Evolutionary conservation across 768 basidiomycete genomes (phyloP), one percentile per base, ranked within the genome.

Genomic region (Mrakia frigida): DNA sequence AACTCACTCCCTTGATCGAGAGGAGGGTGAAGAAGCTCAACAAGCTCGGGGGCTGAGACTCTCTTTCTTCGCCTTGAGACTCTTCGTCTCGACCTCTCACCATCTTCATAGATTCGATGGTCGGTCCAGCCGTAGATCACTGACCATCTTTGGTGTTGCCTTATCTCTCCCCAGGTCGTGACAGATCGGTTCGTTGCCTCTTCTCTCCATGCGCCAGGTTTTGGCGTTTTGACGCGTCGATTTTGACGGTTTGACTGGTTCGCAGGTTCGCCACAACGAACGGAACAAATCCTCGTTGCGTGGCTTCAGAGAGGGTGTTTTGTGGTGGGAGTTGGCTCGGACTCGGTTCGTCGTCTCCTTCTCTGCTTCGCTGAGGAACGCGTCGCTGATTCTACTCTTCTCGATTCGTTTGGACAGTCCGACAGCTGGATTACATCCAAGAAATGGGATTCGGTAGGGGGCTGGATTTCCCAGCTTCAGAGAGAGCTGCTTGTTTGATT

Each of bases 391-490:
- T 46, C 31, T 21, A 46, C 53, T 46, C 3, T 7, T 39, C 41
- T 65, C 33, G 23, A 3, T n/a, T 18, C 39, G 39, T 6, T 23
- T 50, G 28, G n/a, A n/a, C 59, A 73, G 76, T 77, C 52, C 56
- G 56, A 35, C 33, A 74, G 46, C 65, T 77, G 21, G 76, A 77
- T 60, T 77, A 77, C 52, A 77, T 73, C 41, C 71, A 77, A 59
- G 76, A 72, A 7, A 72, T 77, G 65, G 76, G 76, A 9, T 77
- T 77, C 28, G 76, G 72, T 70, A 10, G 14, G 61, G 14, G n/a
- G n/a, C n/a, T n/a, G n/a, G n/a, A n/a, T 9, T 13, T 43, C 5
- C 10, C 43, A 43, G 2, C 43, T 43, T 14, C 43, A 13, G 11
- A 43, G 6, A 11, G 43, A 33, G 13, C 63, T 39, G 7, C 35